These are phyloP conservation scores for Margaritispora aquatica DNA, from an alignment of 495 filamentous ascomycete species.

Conservation along the genomic window DNA sequence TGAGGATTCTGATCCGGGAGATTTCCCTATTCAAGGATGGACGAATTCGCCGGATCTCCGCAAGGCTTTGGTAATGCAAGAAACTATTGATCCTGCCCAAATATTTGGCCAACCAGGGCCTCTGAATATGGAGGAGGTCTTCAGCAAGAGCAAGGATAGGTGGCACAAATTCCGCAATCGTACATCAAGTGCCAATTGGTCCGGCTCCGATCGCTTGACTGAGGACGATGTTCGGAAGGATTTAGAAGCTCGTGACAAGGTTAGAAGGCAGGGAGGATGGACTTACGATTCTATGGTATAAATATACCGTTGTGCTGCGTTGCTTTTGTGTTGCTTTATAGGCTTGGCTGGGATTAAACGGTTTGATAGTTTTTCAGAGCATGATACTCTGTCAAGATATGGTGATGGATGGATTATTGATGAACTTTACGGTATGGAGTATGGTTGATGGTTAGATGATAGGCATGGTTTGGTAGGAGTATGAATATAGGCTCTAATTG, in stretches of 20 bases:
- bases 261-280: conserved; percentile 85
- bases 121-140: conserved; percentile 91
- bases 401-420: too few relatives aligned
- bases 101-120: conserved; percentile 86
- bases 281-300: conserved; percentile 43
- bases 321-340: too few relatives aligned
- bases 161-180: conserved; percentile 79
- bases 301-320: too few relatives aligned
- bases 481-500: too few relatives aligned
- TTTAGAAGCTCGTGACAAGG: conserved; percentile 68
- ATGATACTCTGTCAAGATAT: too few relatives aligned
- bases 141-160: conserved; percentile 67
- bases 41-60: conserved; percentile 76
- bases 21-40: conserved; percentile 67
- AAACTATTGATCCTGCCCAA: conserved; percentile 74
- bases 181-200: conserved; percentile 93
- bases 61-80: conserved; percentile 62
- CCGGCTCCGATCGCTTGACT: conserved; percentile 76
- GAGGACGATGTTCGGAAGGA: conserved; percentile 83
- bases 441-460: too few relatives aligned
- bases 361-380: neutral
- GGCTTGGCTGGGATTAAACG: too few relatives aligned
- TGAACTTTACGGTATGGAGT: neutral
- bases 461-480: too few relatives aligned
- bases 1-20: conserved; percentile 56